Conservation (phyloP, 1,139 yeast species). For the Scheffersomyces segobiensis region DNA sequence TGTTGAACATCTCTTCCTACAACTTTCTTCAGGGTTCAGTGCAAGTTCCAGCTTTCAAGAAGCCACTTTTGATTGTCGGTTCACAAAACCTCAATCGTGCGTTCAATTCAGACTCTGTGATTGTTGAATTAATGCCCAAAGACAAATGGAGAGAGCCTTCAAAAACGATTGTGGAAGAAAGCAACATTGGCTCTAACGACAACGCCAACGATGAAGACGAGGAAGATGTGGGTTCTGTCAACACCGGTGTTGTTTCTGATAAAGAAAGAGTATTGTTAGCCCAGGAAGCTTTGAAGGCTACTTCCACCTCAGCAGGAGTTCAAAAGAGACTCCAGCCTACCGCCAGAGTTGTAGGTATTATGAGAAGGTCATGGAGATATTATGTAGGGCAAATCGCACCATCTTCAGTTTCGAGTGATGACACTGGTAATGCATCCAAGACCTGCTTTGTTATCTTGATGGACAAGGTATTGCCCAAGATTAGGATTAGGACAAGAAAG, state of each 20-base stretch:
- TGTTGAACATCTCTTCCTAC: conserved; percentile 75
- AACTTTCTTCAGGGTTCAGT: conserved; percentile 89
- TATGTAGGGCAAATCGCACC: conserved; percentile 95
- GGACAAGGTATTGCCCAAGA: conserved; percentile 87
- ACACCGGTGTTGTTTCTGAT: conserved; percentile 57
- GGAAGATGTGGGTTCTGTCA: conserved; percentile 42
- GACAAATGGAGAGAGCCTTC: conserved; percentile 89
- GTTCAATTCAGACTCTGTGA: conserved; percentile 88
- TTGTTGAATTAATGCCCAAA: conserved; percentile 85
- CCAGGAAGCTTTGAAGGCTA: conserved; percentile 72
- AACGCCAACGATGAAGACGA: conserved; percentile 57
- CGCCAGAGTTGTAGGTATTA: conserved; percentile 84
- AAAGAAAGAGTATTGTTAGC: conserved; percentile 74
- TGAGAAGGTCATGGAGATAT: conserved; percentile 92
- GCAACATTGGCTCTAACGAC: conserved; percentile 59
- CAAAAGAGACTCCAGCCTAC: conserved; percentile 71
- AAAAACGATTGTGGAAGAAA: conserved; percentile 75
- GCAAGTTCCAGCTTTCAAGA: conserved; percentile 69
- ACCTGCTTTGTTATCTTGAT: conserved; percentile 82
- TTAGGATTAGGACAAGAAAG: conserved; percentile 84
- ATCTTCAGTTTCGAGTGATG: conserved; percentile 62
- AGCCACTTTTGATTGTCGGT: conserved; percentile 81
- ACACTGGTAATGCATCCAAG: conserved; percentile 60
- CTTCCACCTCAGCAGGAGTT: conserved; percentile 31
- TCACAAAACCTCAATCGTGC: conserved; percentile 85